Evolutionary conservation across 2,329 filamentous ascomycete species (phyloP).

Genomic region (Cryphonectria nitschkei): DNA sequence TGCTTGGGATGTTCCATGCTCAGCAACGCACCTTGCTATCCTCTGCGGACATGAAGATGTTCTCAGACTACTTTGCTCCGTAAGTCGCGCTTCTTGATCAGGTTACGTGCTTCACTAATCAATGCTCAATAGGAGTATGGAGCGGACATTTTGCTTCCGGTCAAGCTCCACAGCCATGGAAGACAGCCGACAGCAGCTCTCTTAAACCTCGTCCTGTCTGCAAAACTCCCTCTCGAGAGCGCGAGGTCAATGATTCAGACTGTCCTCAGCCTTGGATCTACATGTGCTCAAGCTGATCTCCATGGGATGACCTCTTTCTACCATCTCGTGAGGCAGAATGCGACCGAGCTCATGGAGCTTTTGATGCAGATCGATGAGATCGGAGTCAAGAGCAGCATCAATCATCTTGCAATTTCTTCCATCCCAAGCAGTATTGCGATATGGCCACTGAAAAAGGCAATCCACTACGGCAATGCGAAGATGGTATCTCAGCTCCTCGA

Average conservation of each 20-base stretch:
- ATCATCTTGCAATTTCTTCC: slow-evolving; percentile 59
- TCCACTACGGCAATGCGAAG: slow-evolving; percentile 54
- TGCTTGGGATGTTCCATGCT: slow-evolving; percentile 78
- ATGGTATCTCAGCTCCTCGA: slow-evolving; percentile 65
- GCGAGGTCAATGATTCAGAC: slow-evolving; percentile 67
- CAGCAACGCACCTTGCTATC: slow-evolving; percentile 79
- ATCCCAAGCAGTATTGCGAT: background rate
- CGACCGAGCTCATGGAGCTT: slow-evolving; percentile 51
- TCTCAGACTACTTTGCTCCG: slow-evolving; percentile 68
- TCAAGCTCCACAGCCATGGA: slow-evolving; percentile 64
- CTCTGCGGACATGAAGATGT: slow-evolving; percentile 70
- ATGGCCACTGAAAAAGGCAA: slow-evolving; percentile 57
- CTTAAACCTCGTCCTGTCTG: slow-evolving; percentile 69
- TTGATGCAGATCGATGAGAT: slow-evolving; percentile 61
- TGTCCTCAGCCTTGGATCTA: slow-evolving; percentile 72
- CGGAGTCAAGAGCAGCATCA: slow-evolving; percentile 65
- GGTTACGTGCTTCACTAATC: background rate
- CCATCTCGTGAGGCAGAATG: slow-evolving; percentile 59
- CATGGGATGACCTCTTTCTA: slow-evolving; percentile 68
- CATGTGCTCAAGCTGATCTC: slow-evolving; percentile 72
- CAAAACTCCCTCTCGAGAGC: slow-evolving; percentile 64
- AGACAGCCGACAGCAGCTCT: slow-evolving; percentile 60
- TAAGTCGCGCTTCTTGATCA: slow-evolving; percentile 8
- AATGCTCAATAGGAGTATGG: slow-evolving; percentile 61
- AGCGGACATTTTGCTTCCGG: slow-evolving; percentile 74